Base-by-base conservation (phyloP, 768 basidiomycete species). In the Tulasnella calospora region DNA sequence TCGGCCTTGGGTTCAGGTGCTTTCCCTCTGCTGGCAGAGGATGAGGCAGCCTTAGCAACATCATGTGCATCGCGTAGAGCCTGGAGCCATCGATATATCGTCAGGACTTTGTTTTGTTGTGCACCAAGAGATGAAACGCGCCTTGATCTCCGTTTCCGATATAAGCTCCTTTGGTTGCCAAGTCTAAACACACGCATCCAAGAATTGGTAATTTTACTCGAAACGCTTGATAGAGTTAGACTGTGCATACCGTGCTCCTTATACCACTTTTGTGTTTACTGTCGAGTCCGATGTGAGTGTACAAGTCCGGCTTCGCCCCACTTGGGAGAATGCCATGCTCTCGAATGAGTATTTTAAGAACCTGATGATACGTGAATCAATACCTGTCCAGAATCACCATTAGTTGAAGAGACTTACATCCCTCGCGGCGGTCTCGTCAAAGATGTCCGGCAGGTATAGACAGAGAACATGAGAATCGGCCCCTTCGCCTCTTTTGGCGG, bases 231-330 rank as follows among this genome's bases (percentile, higher is more conserved):
- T n/a, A n/a, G 51, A 51, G 23, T 23, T 12, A 10, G n/a, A 51
- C n/a, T n/a, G 51, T n/a, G 10, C 81, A 46, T 78, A 91, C 92
- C 79, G 92, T 92, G 33, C 92, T 90, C 55, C 87, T 88, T 73
- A 94, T 87, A 10, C 92, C 91, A 82, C 91, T 92, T 0, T 90
- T 83, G 82, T 93, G 92, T 82, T 94, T 94, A 83, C 92, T 92
- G 80, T 93, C 91, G 77, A 94, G 84, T 0, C 91, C 90, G 79
- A 91, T 87, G 0, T 80, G 67, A 2, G 92, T 92, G 81, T 93
- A 93, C 70, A 94, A 81, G 82, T 93, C 85, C 6, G 91, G 89
- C 81, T 94, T 94, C 19, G 92, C 92, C 10, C 91, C 91, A 80
- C 86, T 88, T 12, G 92, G 86, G 81, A 86, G 89, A 72, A 89